Percentiles rank a stretch among this genome's conserved stretches.
These are phyloP conservation scores for Epichloe aotearoae DNA, from an alignment of 2,329 filamentous ascomycete species.

Conservation along the genomic window DNA sequence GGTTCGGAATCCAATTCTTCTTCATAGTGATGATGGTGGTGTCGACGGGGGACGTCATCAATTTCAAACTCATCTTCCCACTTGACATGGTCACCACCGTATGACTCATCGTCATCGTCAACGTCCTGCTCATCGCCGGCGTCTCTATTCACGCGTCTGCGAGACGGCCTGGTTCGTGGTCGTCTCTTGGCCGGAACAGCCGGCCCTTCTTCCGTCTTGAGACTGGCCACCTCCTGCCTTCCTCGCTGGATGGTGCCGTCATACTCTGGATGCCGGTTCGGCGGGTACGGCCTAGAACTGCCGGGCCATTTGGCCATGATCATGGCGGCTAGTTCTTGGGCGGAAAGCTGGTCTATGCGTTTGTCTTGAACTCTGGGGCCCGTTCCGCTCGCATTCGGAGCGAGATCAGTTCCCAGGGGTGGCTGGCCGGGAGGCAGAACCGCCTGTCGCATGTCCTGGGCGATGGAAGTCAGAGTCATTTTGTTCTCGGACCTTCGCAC, in stretches of 20 bases:
- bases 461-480: constrained; percentile 2
- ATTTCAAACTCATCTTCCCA: not conserved
- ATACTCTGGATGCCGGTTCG: not conserved
- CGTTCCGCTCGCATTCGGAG: not conserved
- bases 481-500: not conserved
- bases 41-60: too few species aligned
- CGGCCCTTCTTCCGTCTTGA: not conserved
- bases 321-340: not conserved
- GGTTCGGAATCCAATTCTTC: not conserved
- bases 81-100: not conserved
- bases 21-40: too few species aligned
- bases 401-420: not conserved
- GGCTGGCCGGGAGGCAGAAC: not conserved
- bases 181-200: not conserved
- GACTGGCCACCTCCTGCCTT: not conserved
- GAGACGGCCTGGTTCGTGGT: not conserved
- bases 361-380: not conserved
- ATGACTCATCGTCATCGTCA: not conserved
- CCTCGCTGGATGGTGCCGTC: not conserved
- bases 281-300: not conserved
- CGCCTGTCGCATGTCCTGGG: not conserved
- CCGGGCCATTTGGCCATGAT: not conserved
- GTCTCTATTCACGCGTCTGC: not conserved
- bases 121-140: not conserved
- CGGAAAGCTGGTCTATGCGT: not conserved